phyloP scores from a whole-genome alignment of 2,329 filamentous ascomycete genomes.

The Fusarium sp. region DNA sequence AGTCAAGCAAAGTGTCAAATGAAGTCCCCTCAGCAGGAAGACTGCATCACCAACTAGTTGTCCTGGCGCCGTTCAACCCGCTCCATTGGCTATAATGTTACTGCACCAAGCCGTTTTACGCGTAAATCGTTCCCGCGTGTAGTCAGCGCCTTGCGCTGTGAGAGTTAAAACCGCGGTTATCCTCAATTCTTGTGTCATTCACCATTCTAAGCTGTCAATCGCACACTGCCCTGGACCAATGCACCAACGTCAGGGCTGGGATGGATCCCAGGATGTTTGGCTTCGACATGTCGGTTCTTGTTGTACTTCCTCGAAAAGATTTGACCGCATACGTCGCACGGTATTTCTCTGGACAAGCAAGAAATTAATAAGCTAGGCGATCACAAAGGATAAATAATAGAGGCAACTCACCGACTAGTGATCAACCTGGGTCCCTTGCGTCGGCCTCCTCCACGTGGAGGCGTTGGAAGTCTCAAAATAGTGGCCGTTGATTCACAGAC shows the following conservation, averaged over 20 bases:
- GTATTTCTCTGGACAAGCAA: too few species aligned
- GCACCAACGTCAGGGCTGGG: accelerated
- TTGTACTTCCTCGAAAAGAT: background rate
- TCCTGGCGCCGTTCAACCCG: slow-evolving; percentile 73
- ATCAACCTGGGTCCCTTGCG: accelerated
- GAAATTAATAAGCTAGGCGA: too few species aligned
- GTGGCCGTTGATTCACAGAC: background rate
- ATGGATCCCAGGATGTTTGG: background rate
- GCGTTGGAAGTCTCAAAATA: accelerated
- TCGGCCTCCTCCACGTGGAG: background rate
- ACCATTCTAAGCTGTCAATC: accelerated
- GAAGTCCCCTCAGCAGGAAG: slow-evolving; percentile 77
- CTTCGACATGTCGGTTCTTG: background rate
- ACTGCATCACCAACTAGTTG: slow-evolving; percentile 87
- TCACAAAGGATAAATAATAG: accelerated
- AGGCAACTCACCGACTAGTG: accelerated
- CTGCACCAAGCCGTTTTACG: slow-evolving; percentile 71
- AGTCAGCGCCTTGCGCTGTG: accelerated
- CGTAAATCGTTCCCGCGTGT: background rate
- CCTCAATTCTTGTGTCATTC: background rate
- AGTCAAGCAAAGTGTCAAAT: slow-evolving; percentile 84
- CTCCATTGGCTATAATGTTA: slow-evolving; percentile 78
- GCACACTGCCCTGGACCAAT: background rate
- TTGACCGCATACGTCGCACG: background rate
- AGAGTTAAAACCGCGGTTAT: accelerated